Evolutionary conservation across 2,329 filamentous ascomycete genomes (phyloP).

Genomic region (Dactylellina sp.): DNA sequence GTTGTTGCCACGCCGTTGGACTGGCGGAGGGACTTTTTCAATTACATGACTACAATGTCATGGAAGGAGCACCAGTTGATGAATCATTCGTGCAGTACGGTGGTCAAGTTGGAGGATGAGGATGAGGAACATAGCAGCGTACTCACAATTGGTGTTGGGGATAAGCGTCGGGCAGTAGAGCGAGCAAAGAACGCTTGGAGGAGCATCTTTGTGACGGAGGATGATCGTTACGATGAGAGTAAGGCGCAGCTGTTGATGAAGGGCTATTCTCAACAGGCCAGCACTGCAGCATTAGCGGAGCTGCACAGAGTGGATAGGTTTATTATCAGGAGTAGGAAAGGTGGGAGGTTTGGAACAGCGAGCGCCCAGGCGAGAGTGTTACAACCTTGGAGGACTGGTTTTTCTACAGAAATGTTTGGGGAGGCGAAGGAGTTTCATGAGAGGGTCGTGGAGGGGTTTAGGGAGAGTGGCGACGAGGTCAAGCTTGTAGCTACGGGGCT

Average conservation of each 20-base stretch:
- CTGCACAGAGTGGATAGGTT: constrained; percentile 47
- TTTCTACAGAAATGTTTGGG: constrained; percentile 32
- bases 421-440: constrained; percentile 44
- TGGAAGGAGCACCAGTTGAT: constrained; percentile 56
- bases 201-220: constrained; percentile 48
- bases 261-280: constrained; percentile 22
- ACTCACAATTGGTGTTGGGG: neutral
- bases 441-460: constrained; percentile 4
- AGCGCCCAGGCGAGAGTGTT: constrained; percentile 51
- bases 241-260: constrained; percentile 49
- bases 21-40: constrained; percentile 47
- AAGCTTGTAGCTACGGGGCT: constrained; percentile 34
- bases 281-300: constrained; percentile 35
- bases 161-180: constrained; percentile 29
- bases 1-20: constrained; percentile 30
- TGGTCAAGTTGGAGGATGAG: constrained; percentile 22
- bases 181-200: constrained; percentile 48
- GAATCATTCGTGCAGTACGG: constrained; percentile 34
- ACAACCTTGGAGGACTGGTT: constrained; percentile 45
- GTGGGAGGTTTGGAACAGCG: constrained; percentile 46
- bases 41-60: constrained; percentile 54
- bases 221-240: constrained; percentile 33
- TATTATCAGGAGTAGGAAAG: constrained; percentile 44
- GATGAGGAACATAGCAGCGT: neutral
- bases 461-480: constrained; percentile 12